These are phyloP conservation scores for Amanita rimosa DNA, from an alignment of 768 basidiomycete species.

Conservation along the genomic window DNA sequence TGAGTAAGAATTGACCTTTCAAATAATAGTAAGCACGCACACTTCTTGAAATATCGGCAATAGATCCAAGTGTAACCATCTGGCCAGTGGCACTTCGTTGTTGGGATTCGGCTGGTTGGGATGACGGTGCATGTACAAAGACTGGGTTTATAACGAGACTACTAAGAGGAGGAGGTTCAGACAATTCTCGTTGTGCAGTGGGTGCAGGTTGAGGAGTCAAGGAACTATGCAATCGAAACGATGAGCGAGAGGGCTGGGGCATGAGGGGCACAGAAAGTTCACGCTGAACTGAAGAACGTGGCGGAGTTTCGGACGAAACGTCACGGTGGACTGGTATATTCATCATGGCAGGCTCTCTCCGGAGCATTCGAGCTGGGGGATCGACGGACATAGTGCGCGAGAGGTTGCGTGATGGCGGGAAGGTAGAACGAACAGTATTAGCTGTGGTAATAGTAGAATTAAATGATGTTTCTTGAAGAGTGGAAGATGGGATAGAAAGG, in stretches of 20 bases:
- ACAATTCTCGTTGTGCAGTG: slow-evolving; percentile 30
- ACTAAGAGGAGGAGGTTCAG: slow-evolving; percentile 62
- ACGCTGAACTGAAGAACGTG: slow-evolving; percentile 19
- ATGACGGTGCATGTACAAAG: slow-evolving; percentile 53
- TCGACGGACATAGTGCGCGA: slow-evolving; percentile 68
- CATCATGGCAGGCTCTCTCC: slow-evolving; percentile 5
- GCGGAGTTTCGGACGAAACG: slow-evolving; percentile 24
- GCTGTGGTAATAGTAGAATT: not conserved
- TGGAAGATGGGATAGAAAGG: slow-evolving; percentile 12
- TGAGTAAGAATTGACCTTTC: slow-evolving; percentile 4
- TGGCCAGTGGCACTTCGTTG: slow-evolving; percentile 19
- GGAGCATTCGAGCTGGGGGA: slow-evolving; percentile 31
- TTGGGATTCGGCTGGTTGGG: slow-evolving; percentile 16
- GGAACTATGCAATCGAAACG: slow-evolving; percentile 55
- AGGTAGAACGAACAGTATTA: slow-evolving; percentile 21
- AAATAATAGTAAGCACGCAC: slow-evolving; percentile 25
- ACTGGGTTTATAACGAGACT: slow-evolving; percentile 52
- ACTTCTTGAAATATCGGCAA: slow-evolving; percentile 42
- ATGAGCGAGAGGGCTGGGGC: slow-evolving; percentile 27
- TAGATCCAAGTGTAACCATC: slow-evolving; percentile 44
- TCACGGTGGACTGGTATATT: slow-evolving; percentile 18
- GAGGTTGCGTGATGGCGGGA: slow-evolving; percentile 31
- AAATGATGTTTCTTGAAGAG: slow-evolving; percentile 16
- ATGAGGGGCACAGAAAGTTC: slow-evolving; percentile 38
- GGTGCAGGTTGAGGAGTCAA: slow-evolving; percentile 55